These are phyloP conservation scores for Trypethelium eluteriae DNA, from an alignment of 495 filamentous ascomycete genomes.

Conservation along the genomic window DNA sequence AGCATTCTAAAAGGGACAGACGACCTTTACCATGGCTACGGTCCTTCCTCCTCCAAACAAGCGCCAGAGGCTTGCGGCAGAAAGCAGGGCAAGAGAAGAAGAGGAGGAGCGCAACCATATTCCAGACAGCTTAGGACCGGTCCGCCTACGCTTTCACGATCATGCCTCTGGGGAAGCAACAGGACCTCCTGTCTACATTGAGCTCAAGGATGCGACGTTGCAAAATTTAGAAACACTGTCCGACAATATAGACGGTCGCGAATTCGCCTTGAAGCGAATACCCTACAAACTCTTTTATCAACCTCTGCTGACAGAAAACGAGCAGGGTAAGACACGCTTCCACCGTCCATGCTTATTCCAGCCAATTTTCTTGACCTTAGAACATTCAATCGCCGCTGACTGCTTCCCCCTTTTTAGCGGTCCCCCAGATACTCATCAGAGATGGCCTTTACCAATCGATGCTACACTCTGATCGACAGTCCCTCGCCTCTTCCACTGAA, in stretches of 20 bases:
- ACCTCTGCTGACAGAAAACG: background rate
- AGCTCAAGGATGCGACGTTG: conserved; percentile 75
- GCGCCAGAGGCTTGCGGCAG: conserved; percentile 67
- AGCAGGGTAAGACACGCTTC: conserved; percentile 11
- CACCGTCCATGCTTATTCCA: no score
- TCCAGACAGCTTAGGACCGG: conserved; percentile 57
- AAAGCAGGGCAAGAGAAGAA: conserved; percentile 64
- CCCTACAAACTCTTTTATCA: conserved; percentile 71
- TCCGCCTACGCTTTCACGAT: conserved; percentile 84
- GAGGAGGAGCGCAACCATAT: conserved; percentile 63
- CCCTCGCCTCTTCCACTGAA: conserved; percentile 43
- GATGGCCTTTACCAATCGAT: conserved; percentile 7
- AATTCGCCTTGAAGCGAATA: conserved; percentile 69
- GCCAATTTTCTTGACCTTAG: no score
- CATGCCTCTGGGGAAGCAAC: conserved; percentile 62
- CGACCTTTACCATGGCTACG: conserved; percentile 63
- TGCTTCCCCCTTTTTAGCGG: background rate
- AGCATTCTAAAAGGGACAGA: no score
- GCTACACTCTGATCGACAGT: conserved; percentile 2
- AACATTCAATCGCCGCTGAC: no score
- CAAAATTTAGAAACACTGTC: conserved; percentile 88
- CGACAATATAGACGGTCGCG: conserved; percentile 66
- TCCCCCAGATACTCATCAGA: conserved; percentile 1
- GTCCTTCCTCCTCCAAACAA: conserved; percentile 84
- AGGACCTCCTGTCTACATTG: conserved; percentile 66